Evolutionary conservation across 1,139 yeast genomes (phyloP).

Genomic region (Taiozyma sp.): DNA sequence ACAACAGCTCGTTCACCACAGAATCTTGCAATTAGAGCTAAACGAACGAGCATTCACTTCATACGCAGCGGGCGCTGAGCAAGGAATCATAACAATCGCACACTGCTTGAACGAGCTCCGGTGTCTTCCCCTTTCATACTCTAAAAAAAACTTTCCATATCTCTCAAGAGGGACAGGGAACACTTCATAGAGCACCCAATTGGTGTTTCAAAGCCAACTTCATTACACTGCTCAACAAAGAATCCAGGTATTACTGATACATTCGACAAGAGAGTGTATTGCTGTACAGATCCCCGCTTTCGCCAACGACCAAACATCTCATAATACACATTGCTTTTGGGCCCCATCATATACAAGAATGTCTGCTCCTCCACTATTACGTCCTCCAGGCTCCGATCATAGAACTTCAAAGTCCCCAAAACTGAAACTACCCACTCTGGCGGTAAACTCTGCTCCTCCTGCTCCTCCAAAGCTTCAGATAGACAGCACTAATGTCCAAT

Average conservation of each 20-base stretch:
- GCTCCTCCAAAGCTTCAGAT: conserved; percentile 11
- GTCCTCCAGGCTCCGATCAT: conserved; percentile 23
- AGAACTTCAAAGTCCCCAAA: conserved; percentile 22
- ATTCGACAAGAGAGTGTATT: too few species aligned
- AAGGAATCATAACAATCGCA: background rate
- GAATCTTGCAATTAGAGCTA: background rate
- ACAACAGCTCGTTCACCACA: background rate
- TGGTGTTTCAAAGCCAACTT: background rate
- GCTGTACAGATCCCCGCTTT: background rate
- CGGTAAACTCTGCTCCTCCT: conserved; percentile 16
- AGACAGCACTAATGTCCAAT: conserved; percentile 1
- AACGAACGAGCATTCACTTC: too few species aligned
- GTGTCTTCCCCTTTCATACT: background rate
- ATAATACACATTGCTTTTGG: background rate
- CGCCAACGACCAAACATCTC: background rate
- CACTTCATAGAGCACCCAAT: background rate
- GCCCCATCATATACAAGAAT: conserved; percentile 14
- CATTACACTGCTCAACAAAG: background rate
- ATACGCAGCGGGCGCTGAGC: background rate
- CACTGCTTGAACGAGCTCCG: background rate
- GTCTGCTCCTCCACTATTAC: conserved; percentile 29
- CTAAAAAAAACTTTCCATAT: background rate
- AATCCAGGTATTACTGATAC: too few species aligned
- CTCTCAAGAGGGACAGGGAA: background rate
- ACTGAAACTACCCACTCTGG: conserved; percentile 28